phyloP scores from a whole-genome alignment of 2,329 filamentous ascomycete species.

The Microcera coccophila region DNA sequence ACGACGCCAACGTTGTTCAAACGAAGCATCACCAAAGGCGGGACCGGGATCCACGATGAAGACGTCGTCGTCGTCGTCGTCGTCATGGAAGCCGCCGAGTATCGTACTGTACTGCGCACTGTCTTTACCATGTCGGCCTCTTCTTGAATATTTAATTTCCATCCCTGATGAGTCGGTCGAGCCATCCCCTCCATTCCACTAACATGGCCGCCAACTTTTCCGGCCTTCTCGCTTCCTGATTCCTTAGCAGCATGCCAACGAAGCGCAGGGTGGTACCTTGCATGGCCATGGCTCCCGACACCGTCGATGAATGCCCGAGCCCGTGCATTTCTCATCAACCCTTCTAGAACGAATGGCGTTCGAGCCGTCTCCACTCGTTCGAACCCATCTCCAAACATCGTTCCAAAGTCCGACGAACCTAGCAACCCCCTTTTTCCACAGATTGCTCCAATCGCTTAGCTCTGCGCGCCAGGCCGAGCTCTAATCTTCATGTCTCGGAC shows the following conservation, averaged over 20 bases:
- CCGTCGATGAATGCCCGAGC: background rate
- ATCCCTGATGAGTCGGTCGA: too few species aligned
- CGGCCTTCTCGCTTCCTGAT: background rate
- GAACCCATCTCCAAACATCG: constrained; percentile 3
- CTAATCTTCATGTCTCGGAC: too few species aligned
- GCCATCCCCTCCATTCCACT: constrained; percentile 1
- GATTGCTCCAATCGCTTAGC: constrained; percentile 20
- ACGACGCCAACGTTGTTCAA: too few species aligned
- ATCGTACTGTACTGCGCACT: too few species aligned
- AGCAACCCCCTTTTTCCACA: constrained; percentile 23
- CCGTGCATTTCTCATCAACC: constrained; percentile 7
- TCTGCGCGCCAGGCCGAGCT: constrained; percentile 17
- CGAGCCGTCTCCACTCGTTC: constrained; percentile 13
- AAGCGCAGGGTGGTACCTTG: background rate
- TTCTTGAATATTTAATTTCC: background rate
- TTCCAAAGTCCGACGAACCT: background rate
- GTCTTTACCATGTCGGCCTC: too few species aligned
- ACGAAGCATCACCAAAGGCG: too few species aligned
- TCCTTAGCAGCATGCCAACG: background rate
- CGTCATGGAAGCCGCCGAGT: too few species aligned
- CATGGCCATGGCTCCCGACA: background rate
- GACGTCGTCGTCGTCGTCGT: too few species aligned
- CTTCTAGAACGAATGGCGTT: constrained; percentile 28
- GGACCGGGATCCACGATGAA: too few species aligned
- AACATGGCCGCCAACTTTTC: background rate